phyloP scores from a whole-genome alignment of 176 grass and related monocot genomes.

The Oropetium thomaeum region DNA sequence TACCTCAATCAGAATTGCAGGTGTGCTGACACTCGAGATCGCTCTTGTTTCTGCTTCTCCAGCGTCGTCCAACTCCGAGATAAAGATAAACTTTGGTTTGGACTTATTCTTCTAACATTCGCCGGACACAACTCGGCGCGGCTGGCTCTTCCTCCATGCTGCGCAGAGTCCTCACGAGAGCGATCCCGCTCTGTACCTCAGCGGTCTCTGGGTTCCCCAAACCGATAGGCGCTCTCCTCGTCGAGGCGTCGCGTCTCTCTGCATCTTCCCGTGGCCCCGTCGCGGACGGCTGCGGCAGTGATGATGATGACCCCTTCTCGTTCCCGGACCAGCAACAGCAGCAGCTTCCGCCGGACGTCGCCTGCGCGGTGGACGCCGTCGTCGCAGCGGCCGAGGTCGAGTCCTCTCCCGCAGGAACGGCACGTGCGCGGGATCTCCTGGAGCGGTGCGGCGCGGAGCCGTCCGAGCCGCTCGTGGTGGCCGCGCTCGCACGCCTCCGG shows the following conservation, averaged over 20 bases:
- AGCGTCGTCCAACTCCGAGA: neutral
- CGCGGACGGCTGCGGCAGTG: neutral
- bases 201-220: neutral
- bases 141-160: constrained; percentile 36
- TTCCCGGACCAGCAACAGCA: constrained; percentile 39
- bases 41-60: neutral
- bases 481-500: constrained; percentile 54
- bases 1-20: neutral
- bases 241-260: neutral
- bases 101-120: neutral
- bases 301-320: constrained; percentile 40
- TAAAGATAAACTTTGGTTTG: neutral
- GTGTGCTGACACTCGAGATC: neutral
- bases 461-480: constrained; percentile 62
- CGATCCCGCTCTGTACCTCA: neutral
- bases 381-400: constrained; percentile 36
- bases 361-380: constrained; percentile 47
- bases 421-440: constrained; percentile 31
- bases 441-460: constrained; percentile 48
- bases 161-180: constrained; percentile 29
- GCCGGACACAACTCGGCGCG: neutral
- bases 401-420: constrained; percentile 18
- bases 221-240: neutral
- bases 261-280: neutral
- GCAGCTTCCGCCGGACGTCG: constrained; percentile 30